Base-by-base conservation (phyloP, 2,329 filamentous ascomycete species). In the Colletotrichum sp. region DNA sequence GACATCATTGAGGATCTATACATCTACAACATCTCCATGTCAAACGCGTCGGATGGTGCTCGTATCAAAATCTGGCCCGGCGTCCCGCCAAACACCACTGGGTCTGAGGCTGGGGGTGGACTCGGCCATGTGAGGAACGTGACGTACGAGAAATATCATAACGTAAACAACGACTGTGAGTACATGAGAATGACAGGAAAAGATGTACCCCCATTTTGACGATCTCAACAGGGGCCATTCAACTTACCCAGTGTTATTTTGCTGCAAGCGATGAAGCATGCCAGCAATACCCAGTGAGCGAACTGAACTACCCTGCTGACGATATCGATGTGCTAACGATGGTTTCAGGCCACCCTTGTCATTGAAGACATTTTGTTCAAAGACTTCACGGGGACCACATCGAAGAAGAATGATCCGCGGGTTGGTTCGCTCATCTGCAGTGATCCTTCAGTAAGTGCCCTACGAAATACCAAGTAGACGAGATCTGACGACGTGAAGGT, bases 51-150 rank as follows among this genome's bases (percentile, higher is more conserved):
- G 68, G 91, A 94, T 78, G 92, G 92, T 34, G 93, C 93, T 0
- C 90, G 93, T 73, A 94, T 95, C 85, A 95, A 95, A 83, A 92
- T 94, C 70, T 95, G 93, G 93, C 92, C 93, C 0, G 92, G 91
- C 2, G 57, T 62, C 9, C 28, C 28, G 30, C 60, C 71, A 28
- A 80, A 3, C 18, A 12, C 28, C 5, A 59, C 55, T 18, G 55
- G 55, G n/a, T 52, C 44, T 4, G 44, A 52, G 6, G n/a, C 44
- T 0, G 55, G 55, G 1, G 55, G 55, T 4, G 55, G 55, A 1
- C 21, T 24, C 2, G 55, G 55, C 3, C 21, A 28, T 9, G 55
- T 59, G 3, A 24, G 55, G 13, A 59, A 59, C 55, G 55, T 59
- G 1, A 59, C 55, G 3, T 59, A 59, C 12, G 55, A 59, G 24